phyloP scores from a whole-genome alignment of 2,329 filamentous ascomycete species.

The Sporothrix globosa region DNA sequence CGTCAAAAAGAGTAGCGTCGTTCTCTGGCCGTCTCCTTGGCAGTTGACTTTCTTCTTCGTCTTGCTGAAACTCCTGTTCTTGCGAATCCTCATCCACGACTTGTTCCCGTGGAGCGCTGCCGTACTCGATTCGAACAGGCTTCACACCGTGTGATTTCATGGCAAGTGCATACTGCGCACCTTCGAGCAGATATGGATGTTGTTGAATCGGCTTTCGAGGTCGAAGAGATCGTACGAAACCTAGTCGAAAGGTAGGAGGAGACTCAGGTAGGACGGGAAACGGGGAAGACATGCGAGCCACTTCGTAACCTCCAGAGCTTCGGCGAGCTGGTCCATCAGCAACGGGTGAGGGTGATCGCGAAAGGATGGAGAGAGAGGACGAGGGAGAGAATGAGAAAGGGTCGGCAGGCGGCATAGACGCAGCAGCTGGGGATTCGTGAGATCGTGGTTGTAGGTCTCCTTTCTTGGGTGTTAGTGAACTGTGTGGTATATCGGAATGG shows the following conservation, averaged over 20 bases:
- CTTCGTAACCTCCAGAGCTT: not conserved
- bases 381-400: conserved; percentile 30
- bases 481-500: not conserved
- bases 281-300: not conserved
- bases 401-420: not conserved
- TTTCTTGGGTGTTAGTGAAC: not conserved
- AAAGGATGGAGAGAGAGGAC: conserved; percentile 30
- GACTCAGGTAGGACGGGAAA: conserved; percentile 31
- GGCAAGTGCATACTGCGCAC: conserved; percentile 56
- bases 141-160: conserved; percentile 60
- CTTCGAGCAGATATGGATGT: conserved; percentile 62
- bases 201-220: conserved; percentile 64
- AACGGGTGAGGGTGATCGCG: conserved; percentile 23
- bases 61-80: conserved; percentile 54
- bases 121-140: conserved; percentile 51
- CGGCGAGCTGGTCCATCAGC: not conserved
- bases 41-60: conserved; percentile 57
- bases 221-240: conserved; percentile 56
- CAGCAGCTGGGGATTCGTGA: not conserved
- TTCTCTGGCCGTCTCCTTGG: conserved; percentile 37
- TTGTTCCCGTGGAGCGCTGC: conserved; percentile 39
- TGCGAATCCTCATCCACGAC: conserved; percentile 50
- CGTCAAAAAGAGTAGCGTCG: not conserved
- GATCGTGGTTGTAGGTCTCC: not conserved
- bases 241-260: conserved; percentile 38